Evolutionary conservation across 176 grass and related monocot species (phyloP).

Genomic region (Bonia amplexicaulis): DNA sequence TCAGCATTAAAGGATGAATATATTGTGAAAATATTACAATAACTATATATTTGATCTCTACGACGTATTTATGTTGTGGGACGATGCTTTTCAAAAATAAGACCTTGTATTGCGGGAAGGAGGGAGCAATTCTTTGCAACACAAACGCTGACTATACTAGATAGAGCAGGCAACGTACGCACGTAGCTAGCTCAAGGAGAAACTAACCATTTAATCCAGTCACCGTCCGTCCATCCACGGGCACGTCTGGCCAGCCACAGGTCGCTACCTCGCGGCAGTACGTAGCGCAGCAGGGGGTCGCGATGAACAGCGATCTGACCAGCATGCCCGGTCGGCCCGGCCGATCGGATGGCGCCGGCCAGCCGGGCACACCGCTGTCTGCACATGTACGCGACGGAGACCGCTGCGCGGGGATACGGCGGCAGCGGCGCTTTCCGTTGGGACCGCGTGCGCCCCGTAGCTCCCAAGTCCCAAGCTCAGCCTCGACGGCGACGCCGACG

Average conservation of each 20-base stretch:
- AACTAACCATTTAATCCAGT: neutral
- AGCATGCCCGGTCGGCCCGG: neutral
- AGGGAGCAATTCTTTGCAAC: accelerated
- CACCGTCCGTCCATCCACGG: neutral
- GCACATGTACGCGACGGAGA: neutral
- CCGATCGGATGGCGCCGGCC: neutral
- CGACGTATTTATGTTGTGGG: no score
- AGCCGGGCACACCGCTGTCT: neutral
- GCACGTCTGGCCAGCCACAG: neutral
- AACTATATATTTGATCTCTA: no score
- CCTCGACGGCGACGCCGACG: neutral
- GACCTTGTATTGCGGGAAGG: no score
- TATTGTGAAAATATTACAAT: no score
- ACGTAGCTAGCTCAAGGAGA: neutral
- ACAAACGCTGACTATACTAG: no score
- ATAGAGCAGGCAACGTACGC: neutral
- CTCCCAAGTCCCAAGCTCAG: neutral
- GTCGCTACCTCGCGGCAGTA: neutral
- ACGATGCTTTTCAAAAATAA: no score
- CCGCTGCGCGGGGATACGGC: neutral
- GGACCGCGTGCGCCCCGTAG: neutral
- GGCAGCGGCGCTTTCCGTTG: slow-evolving; percentile 10
- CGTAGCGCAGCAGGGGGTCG: neutral
- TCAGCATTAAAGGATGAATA: no score
- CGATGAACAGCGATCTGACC: neutral